Evolutionary conservation across 805 yeast species (phyloP).

Genomic region (Wickerhamiella siamensis): DNA sequence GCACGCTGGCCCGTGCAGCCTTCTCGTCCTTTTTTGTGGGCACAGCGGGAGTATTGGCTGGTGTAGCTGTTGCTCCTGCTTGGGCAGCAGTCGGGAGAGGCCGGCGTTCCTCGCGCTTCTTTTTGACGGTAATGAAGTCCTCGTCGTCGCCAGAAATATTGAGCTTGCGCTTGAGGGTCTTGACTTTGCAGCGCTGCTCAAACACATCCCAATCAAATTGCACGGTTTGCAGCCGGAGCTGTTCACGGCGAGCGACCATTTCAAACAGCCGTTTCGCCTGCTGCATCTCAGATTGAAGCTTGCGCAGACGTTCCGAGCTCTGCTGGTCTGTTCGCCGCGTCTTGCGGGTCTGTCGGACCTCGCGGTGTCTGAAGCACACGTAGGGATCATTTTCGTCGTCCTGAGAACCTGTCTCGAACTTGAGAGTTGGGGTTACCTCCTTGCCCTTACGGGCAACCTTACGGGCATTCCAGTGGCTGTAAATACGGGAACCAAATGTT

Average conservation of each 20-base stretch:
- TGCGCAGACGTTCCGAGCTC: slow-evolving; percentile 68
- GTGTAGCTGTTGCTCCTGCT: slow-evolving; percentile 14
- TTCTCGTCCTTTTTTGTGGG: slow-evolving; percentile 10
- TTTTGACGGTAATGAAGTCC: slow-evolving; percentile 49
- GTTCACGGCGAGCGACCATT: slow-evolving; percentile 62
- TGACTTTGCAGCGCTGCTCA: slow-evolving; percentile 56
- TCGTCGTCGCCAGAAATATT: slow-evolving; percentile 71
- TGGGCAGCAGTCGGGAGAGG: slow-evolving; percentile 11
- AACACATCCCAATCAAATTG: slow-evolving; percentile 55
- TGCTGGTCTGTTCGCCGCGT: slow-evolving; percentile 89
- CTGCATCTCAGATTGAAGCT: slow-evolving; percentile 60
- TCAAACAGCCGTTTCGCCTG: slow-evolving; percentile 57
- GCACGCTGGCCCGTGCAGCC: slow-evolving; percentile 8
- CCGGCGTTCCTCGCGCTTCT: slow-evolving; percentile 13
- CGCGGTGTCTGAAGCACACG: slow-evolving; percentile 89
- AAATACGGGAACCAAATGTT: slow-evolving; percentile 49
- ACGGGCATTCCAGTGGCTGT: slow-evolving; percentile 69
- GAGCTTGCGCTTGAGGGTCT: slow-evolving; percentile 56
- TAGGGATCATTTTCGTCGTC: slow-evolving; percentile 77
- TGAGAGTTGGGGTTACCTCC: slow-evolving; percentile 56
- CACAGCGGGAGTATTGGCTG: slow-evolving; percentile 10
- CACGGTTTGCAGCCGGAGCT: slow-evolving; percentile 43
- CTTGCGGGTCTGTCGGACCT: slow-evolving; percentile 86
- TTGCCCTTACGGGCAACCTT: slow-evolving; percentile 58
- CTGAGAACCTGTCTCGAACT: slow-evolving; percentile 74